Evolutionary conservation across 352 stramenopile species (phyloP).

Genomic region (Globisporangium irregulare): DNA sequence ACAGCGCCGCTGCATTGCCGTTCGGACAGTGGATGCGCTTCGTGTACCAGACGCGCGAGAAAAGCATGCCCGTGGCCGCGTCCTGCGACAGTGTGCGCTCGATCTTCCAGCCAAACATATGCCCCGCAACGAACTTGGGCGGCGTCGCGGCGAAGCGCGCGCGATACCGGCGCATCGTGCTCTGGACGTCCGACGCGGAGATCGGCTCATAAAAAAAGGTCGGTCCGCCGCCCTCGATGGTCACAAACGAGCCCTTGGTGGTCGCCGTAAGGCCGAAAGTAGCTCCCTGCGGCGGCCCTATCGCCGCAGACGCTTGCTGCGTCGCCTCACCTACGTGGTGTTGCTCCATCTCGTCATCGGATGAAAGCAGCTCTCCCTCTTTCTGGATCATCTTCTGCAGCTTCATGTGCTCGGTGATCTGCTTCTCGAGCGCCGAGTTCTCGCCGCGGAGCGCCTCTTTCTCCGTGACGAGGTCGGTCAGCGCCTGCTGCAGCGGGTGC

Average conservation of each 20-base stretch:
- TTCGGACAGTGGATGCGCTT: slow-evolving; percentile 31
- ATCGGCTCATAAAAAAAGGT: slow-evolving; percentile 40
- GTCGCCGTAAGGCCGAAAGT: neutral
- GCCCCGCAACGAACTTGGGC: slow-evolving; percentile 3
- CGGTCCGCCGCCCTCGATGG: slow-evolving; percentile 19
- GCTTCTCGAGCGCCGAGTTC: slow-evolving; percentile 11
- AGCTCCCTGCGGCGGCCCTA: neutral
- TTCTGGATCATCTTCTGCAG: slow-evolving; percentile 18
- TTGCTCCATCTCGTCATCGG: slow-evolving; percentile 7
- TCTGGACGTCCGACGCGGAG: slow-evolving; percentile 25
- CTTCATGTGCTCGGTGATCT: slow-evolving; percentile 14
- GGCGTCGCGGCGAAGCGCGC: slow-evolving; percentile 23
- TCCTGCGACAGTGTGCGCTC: slow-evolving; percentile 22
- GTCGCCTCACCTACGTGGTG: neutral
- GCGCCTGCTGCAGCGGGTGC: slow-evolving; percentile 15
- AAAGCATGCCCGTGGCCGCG: slow-evolving; percentile 14
- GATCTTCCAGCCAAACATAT: slow-evolving; percentile 35
- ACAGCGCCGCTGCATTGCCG: slow-evolving; percentile 20
- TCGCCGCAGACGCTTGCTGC: neutral
- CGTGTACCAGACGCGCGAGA: slow-evolving; percentile 30
- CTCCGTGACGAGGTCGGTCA: slow-evolving; percentile 32
- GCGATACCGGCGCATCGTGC: slow-evolving; percentile 25
- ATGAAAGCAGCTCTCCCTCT: slow-evolving; percentile 13
- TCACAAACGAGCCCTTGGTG: slow-evolving; percentile 8
- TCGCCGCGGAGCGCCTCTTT: slow-evolving; percentile 21